A percentile compares a stretch with the other conserved stretches of the same genome.
Conservation (phyloP, 2,329 filamentous ascomycete species). For the Ophiocordyceps camponoti-rufipedis region DNA sequence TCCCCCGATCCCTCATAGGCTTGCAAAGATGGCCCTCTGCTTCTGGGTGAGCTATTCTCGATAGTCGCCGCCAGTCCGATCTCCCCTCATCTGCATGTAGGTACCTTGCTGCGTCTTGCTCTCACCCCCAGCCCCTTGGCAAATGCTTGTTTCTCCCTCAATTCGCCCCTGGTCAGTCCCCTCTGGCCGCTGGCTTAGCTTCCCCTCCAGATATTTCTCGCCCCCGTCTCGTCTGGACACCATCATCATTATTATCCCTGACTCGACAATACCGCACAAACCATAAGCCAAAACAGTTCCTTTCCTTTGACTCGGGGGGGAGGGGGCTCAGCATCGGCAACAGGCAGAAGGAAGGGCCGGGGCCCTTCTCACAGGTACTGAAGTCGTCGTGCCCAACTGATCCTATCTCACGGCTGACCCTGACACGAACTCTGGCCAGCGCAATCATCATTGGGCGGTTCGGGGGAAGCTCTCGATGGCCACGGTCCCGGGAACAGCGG, state of each 20-base stretch:
- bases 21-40: not conserved
- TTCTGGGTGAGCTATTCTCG: not conserved
- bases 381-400: not conserved
- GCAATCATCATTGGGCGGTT: not conserved
- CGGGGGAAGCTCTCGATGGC: not conserved
- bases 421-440: not conserved
- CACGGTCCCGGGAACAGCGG: not conserved
- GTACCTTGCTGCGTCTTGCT: not conserved
- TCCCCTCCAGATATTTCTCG: not conserved
- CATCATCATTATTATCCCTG: no score
- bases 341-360: not conserved
- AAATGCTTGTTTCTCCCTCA: not conserved
- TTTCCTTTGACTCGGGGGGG: not conserved
- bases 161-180: not conserved
- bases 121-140: not conserved
- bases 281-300: not conserved
- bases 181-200: not conserved
- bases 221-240: no score
- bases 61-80: not conserved
- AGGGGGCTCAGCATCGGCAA: no score
- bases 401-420: not conserved
- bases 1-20: not conserved
- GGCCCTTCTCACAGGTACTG: not conserved
- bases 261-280: no score
- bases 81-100: not conserved